Percentiles rank a stretch among this genome's conserved stretches.
These are phyloP conservation scores for Zygosaccharomyces rouxii DNA, from an alignment of 805 yeast genomes.

Conservation along the genomic window DNA sequence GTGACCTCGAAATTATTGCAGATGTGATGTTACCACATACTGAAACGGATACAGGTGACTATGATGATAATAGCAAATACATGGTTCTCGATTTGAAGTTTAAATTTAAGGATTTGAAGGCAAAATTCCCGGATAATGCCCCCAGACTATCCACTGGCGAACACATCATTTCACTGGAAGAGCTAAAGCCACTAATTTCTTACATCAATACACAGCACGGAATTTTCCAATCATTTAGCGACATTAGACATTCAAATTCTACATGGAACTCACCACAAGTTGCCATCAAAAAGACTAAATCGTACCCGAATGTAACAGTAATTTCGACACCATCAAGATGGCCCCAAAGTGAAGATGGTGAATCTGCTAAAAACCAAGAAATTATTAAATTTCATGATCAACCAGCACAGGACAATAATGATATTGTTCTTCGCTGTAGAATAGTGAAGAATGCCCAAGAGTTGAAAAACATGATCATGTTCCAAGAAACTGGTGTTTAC, in stretches of 20 bases:
- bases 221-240: constrained; percentile 18
- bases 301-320: constrained; percentile 29
- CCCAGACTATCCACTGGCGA: constrained; percentile 51
- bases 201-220: constrained; percentile 50
- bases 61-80: constrained; percentile 39
- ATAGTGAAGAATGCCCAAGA: constrained; percentile 45
- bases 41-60: constrained; percentile 24
- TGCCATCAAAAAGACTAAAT: constrained; percentile 25
- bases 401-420: constrained; percentile 22
- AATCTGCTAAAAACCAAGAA: constrained; percentile 15
- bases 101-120: constrained; percentile 58
- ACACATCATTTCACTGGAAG: constrained; percentile 54
- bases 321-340: constrained; percentile 22
- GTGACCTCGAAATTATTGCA: constrained; percentile 64
- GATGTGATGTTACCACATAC: constrained; percentile 67
- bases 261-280: constrained; percentile 30
- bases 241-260: constrained; percentile 18
- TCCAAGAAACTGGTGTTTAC: constrained; percentile 42
- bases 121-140: constrained; percentile 45
- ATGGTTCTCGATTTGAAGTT: constrained; percentile 65
- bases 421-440: constrained; percentile 37
- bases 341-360: constrained; percentile 21
- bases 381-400: constrained; percentile 37
- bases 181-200: constrained; percentile 56
- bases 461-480: constrained; percentile 37